Base-by-base conservation (phyloP, 768 basidiomycete species). In the Hygrophorus pudorinus region DNA sequence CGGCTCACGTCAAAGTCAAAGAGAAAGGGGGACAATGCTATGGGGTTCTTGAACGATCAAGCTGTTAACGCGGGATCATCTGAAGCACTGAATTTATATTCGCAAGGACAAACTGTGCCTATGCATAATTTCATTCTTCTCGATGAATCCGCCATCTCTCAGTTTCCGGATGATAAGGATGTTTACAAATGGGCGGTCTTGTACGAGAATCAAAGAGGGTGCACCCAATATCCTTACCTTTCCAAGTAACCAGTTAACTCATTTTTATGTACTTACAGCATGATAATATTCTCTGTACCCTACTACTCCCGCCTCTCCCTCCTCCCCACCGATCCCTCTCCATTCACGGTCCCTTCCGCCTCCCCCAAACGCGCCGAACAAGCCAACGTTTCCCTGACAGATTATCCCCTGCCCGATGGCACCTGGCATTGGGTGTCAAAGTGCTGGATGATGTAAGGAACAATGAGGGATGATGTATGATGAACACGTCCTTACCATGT, bases 151-250 rank as follows among this genome's bases (percentile, higher is more conserved):
- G 57, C 44, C 10, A 50, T 57, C 5, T 43, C 53, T 38, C 47
- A 52, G 20, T 49, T 58, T 24, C 51, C 57, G 41, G 54, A 65
- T 14, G 61, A 66, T 49, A 58, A 60, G 44, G 78, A 83, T 54
- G 60, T 70, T 10, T 89, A 82, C 56, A 71, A 73, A 58, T 90
- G 86, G 86, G 86, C 83, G 5, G 58, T 83, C 8, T 54, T 89
- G 8, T 86, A 85, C 48, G 86, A 90, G 62, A 87, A 89, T 55
- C 86, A 90, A 61, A 67, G 86, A 56, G 86, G 86, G 86, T 84
- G 49, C 27, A 68, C 66, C 38, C 30, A 31, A 30, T 32, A 21
- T 46, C 35, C 41, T 34, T 31, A 38, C 10, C 21, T 45, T 24
- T 38, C 14, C 14, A 14, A 43, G 46, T 32, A 28, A 41, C 13